Evolutionary conservation across 495 filamentous ascomycete genomes (phyloP).

Genomic region (Delitschia confertaspora): DNA sequence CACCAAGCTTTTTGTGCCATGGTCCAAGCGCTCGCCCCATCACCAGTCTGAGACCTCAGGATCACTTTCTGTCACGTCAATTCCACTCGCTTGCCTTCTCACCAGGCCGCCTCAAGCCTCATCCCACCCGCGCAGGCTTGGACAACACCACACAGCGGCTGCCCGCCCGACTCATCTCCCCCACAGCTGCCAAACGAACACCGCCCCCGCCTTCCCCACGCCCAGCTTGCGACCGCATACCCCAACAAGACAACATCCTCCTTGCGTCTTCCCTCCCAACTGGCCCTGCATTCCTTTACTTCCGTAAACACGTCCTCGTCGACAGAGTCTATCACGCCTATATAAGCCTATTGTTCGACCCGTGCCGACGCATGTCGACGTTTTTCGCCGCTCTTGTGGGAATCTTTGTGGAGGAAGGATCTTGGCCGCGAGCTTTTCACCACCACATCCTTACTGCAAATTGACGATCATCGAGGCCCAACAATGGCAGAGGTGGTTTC

Average conservation of each 20-base stretch:
- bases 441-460: neutral
- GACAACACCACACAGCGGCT: no score
- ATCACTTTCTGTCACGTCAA: no score
- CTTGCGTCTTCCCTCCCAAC: neutral
- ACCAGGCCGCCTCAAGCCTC: no score
- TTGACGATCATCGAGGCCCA: neutral
- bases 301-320: conserved; percentile 4
- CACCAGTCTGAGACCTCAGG: no score
- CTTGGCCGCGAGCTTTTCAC: neutral
- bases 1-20: no score
- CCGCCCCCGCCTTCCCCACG: neutral
- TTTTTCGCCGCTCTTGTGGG: neutral
- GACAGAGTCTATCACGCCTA: neutral
- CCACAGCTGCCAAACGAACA: neutral
- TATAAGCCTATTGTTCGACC: neutral
- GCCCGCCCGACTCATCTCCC: no score
- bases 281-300: conserved; percentile 2
- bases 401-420: conserved; percentile 20
- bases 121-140: no score
- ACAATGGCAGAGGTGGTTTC: conserved; percentile 26
- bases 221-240: neutral
- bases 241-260: no score
- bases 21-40: no score
- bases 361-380: conserved; percentile 20
- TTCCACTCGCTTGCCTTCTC: no score